These are phyloP conservation scores for Pascua sp. DNA, from an alignment of 1,284 basidiomycete species.

Conservation along the genomic window DNA sequence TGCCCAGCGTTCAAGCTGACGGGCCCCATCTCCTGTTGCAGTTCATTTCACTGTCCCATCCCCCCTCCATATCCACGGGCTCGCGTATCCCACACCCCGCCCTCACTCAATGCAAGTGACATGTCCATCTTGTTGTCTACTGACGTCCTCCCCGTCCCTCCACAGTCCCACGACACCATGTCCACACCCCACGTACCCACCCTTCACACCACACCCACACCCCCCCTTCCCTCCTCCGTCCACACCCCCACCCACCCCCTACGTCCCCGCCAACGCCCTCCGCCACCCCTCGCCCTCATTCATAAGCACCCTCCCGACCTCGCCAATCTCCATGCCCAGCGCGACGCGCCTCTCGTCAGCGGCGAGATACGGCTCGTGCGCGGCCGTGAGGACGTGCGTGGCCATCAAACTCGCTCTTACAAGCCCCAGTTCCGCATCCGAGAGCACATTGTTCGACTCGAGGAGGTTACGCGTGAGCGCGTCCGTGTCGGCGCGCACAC, in stretches of 20 bases:
- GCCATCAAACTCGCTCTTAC: constrained; percentile 38
- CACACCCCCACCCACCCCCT: background rate
- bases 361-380: constrained; percentile 29
- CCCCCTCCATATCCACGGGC: too few relatives aligned
- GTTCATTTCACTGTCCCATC: too few relatives aligned
- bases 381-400: constrained; percentile 41
- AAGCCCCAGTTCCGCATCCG: constrained; percentile 39
- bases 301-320: constrained; percentile 50
- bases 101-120: too few relatives aligned
- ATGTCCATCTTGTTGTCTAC: too few relatives aligned
- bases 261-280: constrained; percentile 40
- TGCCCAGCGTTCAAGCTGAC: too few relatives aligned
- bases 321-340: constrained; percentile 48
- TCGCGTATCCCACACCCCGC: too few relatives aligned
- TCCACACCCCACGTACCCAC: background rate
- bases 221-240: background rate
- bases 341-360: constrained; percentile 45
- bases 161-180: too few relatives aligned
- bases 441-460: constrained; percentile 41
- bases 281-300: constrained; percentile 48
- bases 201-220: background rate
- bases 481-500: constrained; percentile 50
- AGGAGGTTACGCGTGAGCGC: constrained; percentile 39
- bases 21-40: too few relatives aligned
- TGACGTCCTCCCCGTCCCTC: too few relatives aligned